phyloP scores from a whole-genome alignment of 768 basidiomycete species.

The Hydnomerulius pinastri region DNA sequence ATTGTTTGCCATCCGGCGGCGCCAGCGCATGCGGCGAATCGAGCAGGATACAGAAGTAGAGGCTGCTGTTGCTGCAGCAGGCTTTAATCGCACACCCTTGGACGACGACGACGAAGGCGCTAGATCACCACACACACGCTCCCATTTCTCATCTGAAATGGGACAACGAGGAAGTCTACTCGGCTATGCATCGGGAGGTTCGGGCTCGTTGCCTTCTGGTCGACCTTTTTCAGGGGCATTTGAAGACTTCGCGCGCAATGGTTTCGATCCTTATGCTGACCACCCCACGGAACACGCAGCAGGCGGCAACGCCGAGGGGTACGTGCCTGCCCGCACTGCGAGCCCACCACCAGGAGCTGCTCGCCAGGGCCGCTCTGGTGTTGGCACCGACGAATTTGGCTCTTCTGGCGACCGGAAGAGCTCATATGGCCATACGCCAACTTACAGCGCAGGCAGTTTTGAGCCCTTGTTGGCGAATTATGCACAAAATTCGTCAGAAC shows the following conservation, averaged over 20 bases:
- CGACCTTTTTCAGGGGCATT: conserved; percentile 35
- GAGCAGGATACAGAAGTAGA: conserved; percentile 73
- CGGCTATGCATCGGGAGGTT: conserved; percentile 13
- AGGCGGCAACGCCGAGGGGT: conserved; percentile 35
- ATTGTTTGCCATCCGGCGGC: conserved; percentile 68
- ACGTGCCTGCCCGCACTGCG: conserved; percentile 47
- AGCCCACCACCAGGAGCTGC: conserved; percentile 44
- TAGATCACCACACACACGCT: conserved; percentile 16
- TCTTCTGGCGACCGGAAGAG: conserved; percentile 33
- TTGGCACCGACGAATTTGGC: conserved; percentile 21
- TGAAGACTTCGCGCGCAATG: conserved; percentile 17
- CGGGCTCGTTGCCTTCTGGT: conserved; percentile 28
- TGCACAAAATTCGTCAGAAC: conserved; percentile 29
- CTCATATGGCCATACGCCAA: conserved; percentile 44
- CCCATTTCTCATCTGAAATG: conserved; percentile 37
- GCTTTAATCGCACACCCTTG: conserved; percentile 65
- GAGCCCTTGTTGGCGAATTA: conserved; percentile 60
- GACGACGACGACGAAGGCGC: conserved; percentile 62
- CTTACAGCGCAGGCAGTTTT: conserved; percentile 56
- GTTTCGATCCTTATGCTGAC: conserved; percentile 58
- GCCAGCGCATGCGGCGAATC: conserved; percentile 57
- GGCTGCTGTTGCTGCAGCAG: conserved; percentile 71
- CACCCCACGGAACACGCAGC: conserved; percentile 26
- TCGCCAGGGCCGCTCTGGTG: conserved; percentile 9
- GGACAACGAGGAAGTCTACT: conserved; percentile 37